A percentile compares a stretch with the other conserved stretches of the same genome.
Conservation (phyloP, 2,329 filamentous ascomycete species). For the Aspergillus cejpii region DNA sequence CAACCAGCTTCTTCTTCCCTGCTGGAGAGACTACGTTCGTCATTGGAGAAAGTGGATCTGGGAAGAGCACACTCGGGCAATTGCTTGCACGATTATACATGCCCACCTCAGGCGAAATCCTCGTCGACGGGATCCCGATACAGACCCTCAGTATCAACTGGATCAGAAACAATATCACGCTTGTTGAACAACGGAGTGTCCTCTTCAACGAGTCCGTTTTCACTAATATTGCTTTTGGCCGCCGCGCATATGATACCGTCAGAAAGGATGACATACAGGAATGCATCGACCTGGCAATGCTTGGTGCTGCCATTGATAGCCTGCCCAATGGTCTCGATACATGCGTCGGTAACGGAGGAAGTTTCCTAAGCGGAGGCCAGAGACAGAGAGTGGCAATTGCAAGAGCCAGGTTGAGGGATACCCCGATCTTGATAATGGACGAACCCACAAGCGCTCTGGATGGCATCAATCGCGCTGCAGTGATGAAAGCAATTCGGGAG, state of each 20-base stretch:
- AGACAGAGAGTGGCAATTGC: constrained; percentile 75
- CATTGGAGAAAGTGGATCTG: constrained; percentile 79
- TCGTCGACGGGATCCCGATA: constrained; percentile 60
- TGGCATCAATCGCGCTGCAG: constrained; percentile 56
- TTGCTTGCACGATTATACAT: constrained; percentile 73
- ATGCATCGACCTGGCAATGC: constrained; percentile 60
- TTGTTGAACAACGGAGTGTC: constrained; percentile 75
- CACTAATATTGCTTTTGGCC: constrained; percentile 71
- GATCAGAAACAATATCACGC: constrained; percentile 68
- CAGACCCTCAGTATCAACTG: constrained; percentile 59
- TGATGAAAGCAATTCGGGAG: constrained; percentile 67
- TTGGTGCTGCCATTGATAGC: constrained; percentile 59
- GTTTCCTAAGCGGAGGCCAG: constrained; percentile 74
- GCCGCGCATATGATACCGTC: constrained; percentile 44
- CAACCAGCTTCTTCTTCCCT: constrained; percentile 62
- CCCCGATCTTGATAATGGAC: constrained; percentile 76
- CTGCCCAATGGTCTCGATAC: constrained; percentile 69
- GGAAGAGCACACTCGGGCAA: constrained; percentile 82
- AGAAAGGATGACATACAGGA: constrained; percentile 51
- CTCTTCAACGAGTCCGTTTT: constrained; percentile 76
- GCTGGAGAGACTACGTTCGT: constrained; percentile 70
- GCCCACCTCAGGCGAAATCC: constrained; percentile 57
- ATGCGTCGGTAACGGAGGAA: constrained; percentile 61
- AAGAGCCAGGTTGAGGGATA: constrained; percentile 67
- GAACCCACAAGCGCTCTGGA: constrained; percentile 85